Conservation (phyloP, 805 yeast species). For the Ogataea angusta region DNA sequence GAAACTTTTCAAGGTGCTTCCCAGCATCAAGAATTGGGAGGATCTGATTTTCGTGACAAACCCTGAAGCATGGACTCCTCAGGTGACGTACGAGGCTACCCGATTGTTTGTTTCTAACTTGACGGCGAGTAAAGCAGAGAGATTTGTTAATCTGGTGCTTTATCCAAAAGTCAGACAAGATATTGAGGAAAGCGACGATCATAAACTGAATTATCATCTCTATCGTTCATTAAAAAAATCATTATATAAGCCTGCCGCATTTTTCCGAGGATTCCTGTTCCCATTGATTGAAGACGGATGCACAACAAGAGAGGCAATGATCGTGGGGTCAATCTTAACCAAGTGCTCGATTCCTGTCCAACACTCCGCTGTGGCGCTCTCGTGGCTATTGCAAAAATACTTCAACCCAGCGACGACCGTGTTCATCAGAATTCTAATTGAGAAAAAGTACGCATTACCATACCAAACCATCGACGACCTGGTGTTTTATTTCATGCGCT, state of each 20-base stretch:
- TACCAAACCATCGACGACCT: conserved; percentile 93
- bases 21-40: conserved; percentile 92
- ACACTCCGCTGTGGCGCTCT: conserved; percentile 94
- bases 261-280: conserved; percentile 92
- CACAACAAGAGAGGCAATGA: conserved; percentile 88
- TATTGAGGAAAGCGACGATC: conserved; percentile 71
- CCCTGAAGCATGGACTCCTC: conserved; percentile 93
- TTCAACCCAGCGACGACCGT: conserved; percentile 87
- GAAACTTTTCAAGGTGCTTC: conserved; percentile 92
- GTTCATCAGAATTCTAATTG: conserved; percentile 83
- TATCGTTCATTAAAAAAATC: conserved; percentile 91
- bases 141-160: conserved; percentile 65
- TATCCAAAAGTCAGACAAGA: conserved; percentile 69
- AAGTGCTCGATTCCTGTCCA: conserved; percentile 91
- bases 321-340: conserved; percentile 86
- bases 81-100: conserved; percentile 92
- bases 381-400: conserved; percentile 77
- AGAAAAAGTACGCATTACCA: conserved; percentile 94
- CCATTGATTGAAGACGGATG: conserved; percentile 89
- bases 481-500: conserved; percentile 91
- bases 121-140: conserved; percentile 83
- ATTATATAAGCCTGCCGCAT: conserved; percentile 94
- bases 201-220: conserved; percentile 83
- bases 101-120: conserved; percentile 89
- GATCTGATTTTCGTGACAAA: conserved; percentile 89